Evolutionary conservation across 768 basidiomycete species (phyloP), one percentile per base, ranked within the genome.

Genomic region (Mycena leptocephala): DNA sequence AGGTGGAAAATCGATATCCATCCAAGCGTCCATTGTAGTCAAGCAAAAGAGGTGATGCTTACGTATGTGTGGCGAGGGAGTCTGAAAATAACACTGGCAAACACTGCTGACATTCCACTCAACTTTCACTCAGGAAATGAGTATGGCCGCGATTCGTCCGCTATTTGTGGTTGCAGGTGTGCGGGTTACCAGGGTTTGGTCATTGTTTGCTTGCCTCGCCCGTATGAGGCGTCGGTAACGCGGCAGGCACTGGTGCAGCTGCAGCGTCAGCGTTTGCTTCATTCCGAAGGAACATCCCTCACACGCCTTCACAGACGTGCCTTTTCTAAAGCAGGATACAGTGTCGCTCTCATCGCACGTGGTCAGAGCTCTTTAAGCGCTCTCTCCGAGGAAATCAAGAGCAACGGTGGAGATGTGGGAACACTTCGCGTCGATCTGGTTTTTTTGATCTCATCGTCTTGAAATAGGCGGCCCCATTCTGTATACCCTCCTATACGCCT

Each of bases 311-410:
- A 68, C 41, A 93, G 93, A 18, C 92, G 91, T 37, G 75, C 89
- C 13, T 93, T 94, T 74, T 87, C 91, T 11, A 91, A 90, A 78
- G 84, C 89, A 18, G 94, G 94, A 0, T 95, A 94, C 79, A 90
- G 87, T 64, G 88, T 95, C 32, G 94, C 93, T 1, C 83, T 95
- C 43, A 87, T 95, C 46, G 92, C 93, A 16, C 88, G 93, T 56
- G 89, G 91, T 18, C 81, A 86, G 6, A 88, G 89, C 22, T 82
- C 88, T 33, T 85, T 94, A 30, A 83, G 89, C 56, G 86, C 85
- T 33, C 83, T 93, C 5, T 89, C 92, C 9, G 81, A 87, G 22
- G 92, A 93, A 71, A 88, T 95, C 51, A 92, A 88, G 62, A 76
- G 83, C n/a, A 78, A 83, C 9, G 93, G 93, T 24, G 94, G 93